Conservation (phyloP, 805 yeast genomes). For the Naumovozyma dairenensis region DNA sequence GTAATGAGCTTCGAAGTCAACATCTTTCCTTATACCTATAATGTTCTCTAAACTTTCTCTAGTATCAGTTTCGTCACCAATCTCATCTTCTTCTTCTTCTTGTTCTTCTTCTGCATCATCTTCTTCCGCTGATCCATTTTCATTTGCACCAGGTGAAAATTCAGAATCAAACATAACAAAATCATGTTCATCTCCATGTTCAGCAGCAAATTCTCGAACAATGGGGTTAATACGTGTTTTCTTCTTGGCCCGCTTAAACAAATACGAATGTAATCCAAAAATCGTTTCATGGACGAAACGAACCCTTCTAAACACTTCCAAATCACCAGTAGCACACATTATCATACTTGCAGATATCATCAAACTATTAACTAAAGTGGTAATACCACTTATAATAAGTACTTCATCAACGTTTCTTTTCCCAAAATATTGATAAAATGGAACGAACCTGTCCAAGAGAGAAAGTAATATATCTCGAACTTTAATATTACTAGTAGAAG, state of each 20-base stretch:
- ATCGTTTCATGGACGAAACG: slow-evolving; percentile 55
- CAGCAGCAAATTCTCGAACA: too few species aligned
- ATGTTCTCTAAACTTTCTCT: neutral
- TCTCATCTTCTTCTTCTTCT: slow-evolving; percentile 2
- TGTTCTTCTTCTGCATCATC: too few species aligned
- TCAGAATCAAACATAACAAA: too few species aligned
- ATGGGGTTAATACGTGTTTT: too few species aligned
- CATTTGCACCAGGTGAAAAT: neutral
- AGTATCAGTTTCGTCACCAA: slow-evolving; percentile 4
- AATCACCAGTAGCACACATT: slow-evolving; percentile 89
- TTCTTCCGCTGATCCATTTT: too few species aligned
- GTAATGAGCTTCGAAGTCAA: slow-evolving; percentile 32
- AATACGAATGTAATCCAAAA: slow-evolving; percentile 30
- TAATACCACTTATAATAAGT: slow-evolving; percentile 42
- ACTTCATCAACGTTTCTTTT: slow-evolving; percentile 47
- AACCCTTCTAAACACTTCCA: slow-evolving; percentile 63
- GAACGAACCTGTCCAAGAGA: slow-evolving; percentile 23
- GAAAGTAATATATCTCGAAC: slow-evolving; percentile 40
- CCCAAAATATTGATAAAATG: slow-evolving; percentile 28
- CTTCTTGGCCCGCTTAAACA: too few species aligned
- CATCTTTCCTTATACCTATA: slow-evolving; percentile 7
- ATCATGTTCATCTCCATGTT: slow-evolving; percentile 2
- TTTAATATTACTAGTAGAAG: slow-evolving; percentile 49
- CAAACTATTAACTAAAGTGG: slow-evolving; percentile 47
- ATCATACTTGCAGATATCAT: slow-evolving; percentile 59